Conservation (phyloP, 192 early-diverging fungal species). For the Linnemannia hyalina region DNA sequence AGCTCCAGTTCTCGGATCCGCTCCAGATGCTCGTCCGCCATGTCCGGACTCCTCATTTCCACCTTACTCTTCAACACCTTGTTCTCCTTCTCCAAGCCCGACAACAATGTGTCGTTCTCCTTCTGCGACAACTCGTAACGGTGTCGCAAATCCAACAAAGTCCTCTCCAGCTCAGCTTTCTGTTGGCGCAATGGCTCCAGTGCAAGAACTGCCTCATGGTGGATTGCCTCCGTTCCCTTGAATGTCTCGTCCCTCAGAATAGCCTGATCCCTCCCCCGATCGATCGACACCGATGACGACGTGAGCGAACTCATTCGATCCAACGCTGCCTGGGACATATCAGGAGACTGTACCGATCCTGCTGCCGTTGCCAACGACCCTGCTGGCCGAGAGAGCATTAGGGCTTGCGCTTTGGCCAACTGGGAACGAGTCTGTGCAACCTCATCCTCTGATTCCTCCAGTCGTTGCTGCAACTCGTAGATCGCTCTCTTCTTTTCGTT, state of each 20-base stretch:
- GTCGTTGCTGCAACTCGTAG: slow-evolving; percentile 20
- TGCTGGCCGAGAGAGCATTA: slow-evolving; percentile 13
- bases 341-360: background rate
- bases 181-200: slow-evolving; percentile 34
- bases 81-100: slow-evolving; percentile 37
- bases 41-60: slow-evolving; percentile 35
- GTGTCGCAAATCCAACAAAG: slow-evolving; percentile 39
- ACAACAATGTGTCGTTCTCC: slow-evolving; percentile 41
- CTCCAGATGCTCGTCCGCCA: slow-evolving; percentile 44
- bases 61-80: slow-evolving; percentile 18
- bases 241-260: slow-evolving; percentile 22
- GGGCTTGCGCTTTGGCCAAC: slow-evolving; percentile 46
- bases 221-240: slow-evolving; percentile 32
- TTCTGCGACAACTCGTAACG: slow-evolving; percentile 46
- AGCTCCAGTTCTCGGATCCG: slow-evolving; percentile 39
- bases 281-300: background rate
- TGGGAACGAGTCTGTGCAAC: slow-evolving; percentile 16
- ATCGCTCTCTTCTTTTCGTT: slow-evolving; percentile 40
- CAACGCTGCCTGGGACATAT: background rate
- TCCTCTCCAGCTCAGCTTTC: slow-evolving; percentile 45
- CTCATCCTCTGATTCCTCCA: slow-evolving; percentile 32
- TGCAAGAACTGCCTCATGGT: slow-evolving; percentile 41
- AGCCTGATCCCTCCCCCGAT: background rate
- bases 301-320: background rate
- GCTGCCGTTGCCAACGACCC: background rate